Evolutionary conservation across 179 eudicot species (phyloP).

Genomic region (Vitellaria paradoxa): DNA sequence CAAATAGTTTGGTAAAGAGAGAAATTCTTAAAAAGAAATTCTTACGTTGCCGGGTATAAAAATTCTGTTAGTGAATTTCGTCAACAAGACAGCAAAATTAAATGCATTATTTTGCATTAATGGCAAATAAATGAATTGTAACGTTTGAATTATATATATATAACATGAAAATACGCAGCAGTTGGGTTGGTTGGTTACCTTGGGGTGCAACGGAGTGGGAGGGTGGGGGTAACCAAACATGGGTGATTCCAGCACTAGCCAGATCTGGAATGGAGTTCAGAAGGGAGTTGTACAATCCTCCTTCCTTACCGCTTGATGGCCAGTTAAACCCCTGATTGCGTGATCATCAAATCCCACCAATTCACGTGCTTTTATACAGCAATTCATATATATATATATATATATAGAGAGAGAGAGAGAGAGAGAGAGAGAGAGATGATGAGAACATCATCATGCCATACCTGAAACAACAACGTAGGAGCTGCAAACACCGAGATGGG

Average conservation of each 20-base stretch:
- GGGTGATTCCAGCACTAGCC: slow-evolving; percentile 67
- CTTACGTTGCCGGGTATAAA: too few species aligned
- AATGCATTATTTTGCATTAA: not conserved
- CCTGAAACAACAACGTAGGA: slow-evolving; percentile 43
- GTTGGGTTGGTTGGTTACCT: slow-evolving; percentile 28
- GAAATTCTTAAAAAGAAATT: too few species aligned
- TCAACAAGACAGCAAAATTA: not conserved
- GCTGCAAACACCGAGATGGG: slow-evolving; percentile 12
- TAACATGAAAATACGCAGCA: too few species aligned
- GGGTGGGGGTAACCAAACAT: slow-evolving; percentile 86
- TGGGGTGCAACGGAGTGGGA: slow-evolving; percentile 64
- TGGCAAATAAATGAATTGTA: too few species aligned
- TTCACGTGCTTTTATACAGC: not conserved
- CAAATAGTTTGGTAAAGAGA: not conserved
- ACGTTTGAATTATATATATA: too few species aligned
- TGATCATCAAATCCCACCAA: not conserved
- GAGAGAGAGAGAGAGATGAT: too few species aligned
- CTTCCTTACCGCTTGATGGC: slow-evolving; percentile 62
- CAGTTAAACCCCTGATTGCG: slow-evolving; percentile 66
- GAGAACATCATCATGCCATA: not conserved
- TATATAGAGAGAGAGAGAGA: not conserved
- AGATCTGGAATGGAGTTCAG: slow-evolving; percentile 37
- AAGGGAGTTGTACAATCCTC: slow-evolving; percentile 67
- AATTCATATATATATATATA: not conserved
- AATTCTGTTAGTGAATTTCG: not conserved